Base-by-base conservation (phyloP, 2,329 filamentous ascomycete species). In the Fusarium nygamai region DNA sequence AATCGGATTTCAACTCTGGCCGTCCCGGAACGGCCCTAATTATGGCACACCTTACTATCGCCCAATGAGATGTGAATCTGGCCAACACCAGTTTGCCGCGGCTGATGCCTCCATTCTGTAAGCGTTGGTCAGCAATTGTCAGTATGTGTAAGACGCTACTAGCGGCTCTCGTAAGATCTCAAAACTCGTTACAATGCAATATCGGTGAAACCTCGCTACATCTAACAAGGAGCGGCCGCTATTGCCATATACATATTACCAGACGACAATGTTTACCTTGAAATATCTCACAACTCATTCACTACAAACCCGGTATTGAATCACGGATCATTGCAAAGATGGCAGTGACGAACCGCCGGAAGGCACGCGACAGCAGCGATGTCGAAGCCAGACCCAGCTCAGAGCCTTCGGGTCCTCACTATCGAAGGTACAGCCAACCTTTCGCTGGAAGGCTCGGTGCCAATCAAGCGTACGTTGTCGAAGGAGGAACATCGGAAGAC, bases 371-470 rank as follows among this genome's bases (percentile, higher is more conserved):
- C 7, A 29, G 68, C 39, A 27, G n/a, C 8, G 62, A 72, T n/a
- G 46, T 73, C 24, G 71, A 73, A 34, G 36, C 67, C 2, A 51
- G 59, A 2, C 36, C 46, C 2, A 47, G 27, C 12, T 41, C 39
- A 3, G 51, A 59, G 36, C 29, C 43, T 13, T 27, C 24, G 0
- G 22, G 34, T 3, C 46, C 56, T 19, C 67, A 58, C 12, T 78
- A 72, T 16, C 72, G 64, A 39, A 67, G 64, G n/a, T 63, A 67
- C 9, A 48, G 61, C 20, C 72, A 67, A 2, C 66, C 67, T 0
- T 78, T 78, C 6, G 76, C 76, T 22, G 76, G 76, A 3, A 65
- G 76, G 24, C 58, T 78, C 0, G 76, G 76, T 19, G 76, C 69
- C 6, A 78, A 78, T 19, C 76, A 78, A 5, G 64, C 72, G 0